Base-by-base conservation (phyloP, 257 asterid genomes). In the Solanum lycopersicoides region DNA sequence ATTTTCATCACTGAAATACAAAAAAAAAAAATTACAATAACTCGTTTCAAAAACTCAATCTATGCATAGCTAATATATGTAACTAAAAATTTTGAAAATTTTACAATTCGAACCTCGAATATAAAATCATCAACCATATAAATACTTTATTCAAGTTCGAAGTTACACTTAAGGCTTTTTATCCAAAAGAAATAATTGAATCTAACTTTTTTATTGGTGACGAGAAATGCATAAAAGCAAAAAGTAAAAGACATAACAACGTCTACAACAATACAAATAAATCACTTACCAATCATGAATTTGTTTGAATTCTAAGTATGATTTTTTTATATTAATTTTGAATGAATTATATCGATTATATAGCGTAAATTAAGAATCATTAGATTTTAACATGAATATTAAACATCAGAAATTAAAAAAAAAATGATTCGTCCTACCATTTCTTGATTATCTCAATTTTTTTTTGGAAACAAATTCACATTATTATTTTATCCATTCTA, bases 371-470 rank as follows among this genome's bases (percentile, higher is more conserved):
- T 16, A 1, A 18, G 0, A 56, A 18, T 56, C 18, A 18, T 20
- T 20, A 56, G 0, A 0, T 0, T 56, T 56, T 7, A 56, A 0
- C 0, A 0, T 2, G 2, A 0, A 3, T 56, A 20, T 0, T 20
- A 10, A 56, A 56, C 0, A 18, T 56, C 0, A 16, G 4, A 53
- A 53, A 53, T 28, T 53, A 45, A 12, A 45, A 45, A 44, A 0
- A 1, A 45, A 23, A 18, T 56, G 0, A 72, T 72, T 1, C 0
- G 15, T 72, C 47, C 0, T 2, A 18, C 2, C 1, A 1, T 32
- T 71, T 16, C 1, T 32, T 1, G 3, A 10, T 32, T 71, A 71
- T 9, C 44, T 72, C n/a, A 71, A 71, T 35, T 35, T 35, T 35
- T 34, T 34, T 16, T 72, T 15, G 4, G 0, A 72, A 16, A 72